phyloP scores from a whole-genome alignment of 768 basidiomycete genomes.

The Tylopilus subfusipes region DNA sequence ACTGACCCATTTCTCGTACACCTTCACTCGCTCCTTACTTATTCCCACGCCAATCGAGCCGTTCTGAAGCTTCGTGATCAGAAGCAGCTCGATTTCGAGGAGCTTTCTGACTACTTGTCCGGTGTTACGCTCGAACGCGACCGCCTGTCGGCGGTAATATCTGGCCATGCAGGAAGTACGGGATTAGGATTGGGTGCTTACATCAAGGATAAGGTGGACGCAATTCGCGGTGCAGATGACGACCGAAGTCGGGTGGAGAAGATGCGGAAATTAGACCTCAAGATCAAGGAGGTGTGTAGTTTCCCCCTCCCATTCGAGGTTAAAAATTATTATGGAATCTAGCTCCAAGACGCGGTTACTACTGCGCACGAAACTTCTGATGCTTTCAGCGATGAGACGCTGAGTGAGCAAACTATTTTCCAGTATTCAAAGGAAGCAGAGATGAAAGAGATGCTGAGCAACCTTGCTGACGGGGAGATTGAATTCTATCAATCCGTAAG shows the following conservation, averaged over 20 bases:
- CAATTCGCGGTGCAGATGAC: constrained; percentile 88
- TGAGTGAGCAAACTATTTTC: constrained; percentile 88
- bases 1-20: constrained; percentile 90
- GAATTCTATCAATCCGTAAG: constrained; percentile 86
- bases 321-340: constrained; percentile 4
- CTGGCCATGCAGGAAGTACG: constrained; percentile 81
- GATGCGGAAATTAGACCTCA: constrained; percentile 87
- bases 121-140: constrained; percentile 94
- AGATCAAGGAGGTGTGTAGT: constrained; percentile 84
- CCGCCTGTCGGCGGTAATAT: constrained; percentile 82
- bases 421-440: constrained; percentile 89
- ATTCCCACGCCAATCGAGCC: constrained; percentile 89
- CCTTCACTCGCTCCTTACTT: constrained; percentile 88
- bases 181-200: constrained; percentile 86
- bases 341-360: constrained; percentile 96
- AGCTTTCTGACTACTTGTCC: constrained; percentile 90
- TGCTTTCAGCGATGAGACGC: constrained; percentile 93
- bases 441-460: constrained; percentile 93
- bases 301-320: background rate
- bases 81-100: constrained; percentile 98
- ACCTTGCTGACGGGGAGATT: constrained; percentile 91
- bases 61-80: constrained; percentile 95
- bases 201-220: constrained; percentile 88
- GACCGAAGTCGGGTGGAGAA: constrained; percentile 90
- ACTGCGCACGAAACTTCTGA: constrained; percentile 94